phyloP scores from a whole-genome alignment of 352 stramenopile genomes.

The Phytophthora tubulina region DNA sequence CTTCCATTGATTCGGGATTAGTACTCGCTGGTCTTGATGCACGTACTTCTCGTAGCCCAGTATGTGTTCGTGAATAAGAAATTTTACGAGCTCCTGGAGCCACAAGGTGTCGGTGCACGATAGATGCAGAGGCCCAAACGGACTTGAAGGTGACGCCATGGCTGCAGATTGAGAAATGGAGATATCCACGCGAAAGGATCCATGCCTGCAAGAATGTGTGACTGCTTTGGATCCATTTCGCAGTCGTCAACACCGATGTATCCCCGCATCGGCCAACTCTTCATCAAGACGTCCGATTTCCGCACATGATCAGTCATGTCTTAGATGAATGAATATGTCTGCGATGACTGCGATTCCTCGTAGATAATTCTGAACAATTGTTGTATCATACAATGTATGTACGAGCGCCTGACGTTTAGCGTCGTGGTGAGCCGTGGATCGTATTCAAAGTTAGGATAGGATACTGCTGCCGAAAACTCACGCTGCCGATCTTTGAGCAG shows the following conservation, averaged over 20 bases:
- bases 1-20: constrained; percentile 33
- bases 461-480: background rate
- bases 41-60: constrained; percentile 34
- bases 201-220: background rate
- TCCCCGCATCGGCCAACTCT: constrained; percentile 22
- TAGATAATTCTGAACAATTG: background rate
- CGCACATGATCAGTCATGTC: background rate
- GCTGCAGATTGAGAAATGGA: constrained; percentile 24
- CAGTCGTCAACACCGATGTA: background rate
- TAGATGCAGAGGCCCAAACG: constrained; percentile 35
- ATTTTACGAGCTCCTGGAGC: constrained; percentile 32
- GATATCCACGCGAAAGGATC: constrained; percentile 8
- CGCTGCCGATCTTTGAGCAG: constrained; percentile 5
- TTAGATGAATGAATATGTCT: background rate
- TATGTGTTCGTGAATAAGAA: constrained; percentile 32
- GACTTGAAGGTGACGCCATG: constrained; percentile 23
- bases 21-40: constrained; percentile 27
- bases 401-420: background rate
- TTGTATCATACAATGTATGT: background rate
- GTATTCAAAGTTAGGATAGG: background rate
- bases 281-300: constrained; percentile 17
- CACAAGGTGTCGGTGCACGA: constrained; percentile 29
- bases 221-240: constrained; percentile 9
- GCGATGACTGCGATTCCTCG: background rate
- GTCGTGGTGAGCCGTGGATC: background rate